Conservation (phyloP, 306 rosid species). For the Casuarina glauca region DNA sequence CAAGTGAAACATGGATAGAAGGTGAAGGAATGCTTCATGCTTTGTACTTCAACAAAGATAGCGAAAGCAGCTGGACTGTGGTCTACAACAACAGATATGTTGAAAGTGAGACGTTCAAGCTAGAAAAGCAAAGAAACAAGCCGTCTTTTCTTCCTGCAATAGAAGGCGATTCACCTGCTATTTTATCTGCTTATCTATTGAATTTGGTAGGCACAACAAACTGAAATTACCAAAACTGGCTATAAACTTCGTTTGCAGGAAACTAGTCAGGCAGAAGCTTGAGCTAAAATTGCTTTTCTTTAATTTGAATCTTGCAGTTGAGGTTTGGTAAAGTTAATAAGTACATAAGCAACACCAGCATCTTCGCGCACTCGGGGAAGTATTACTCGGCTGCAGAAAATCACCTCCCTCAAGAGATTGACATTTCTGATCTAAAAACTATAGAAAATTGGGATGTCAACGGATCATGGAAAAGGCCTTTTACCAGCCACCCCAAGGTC, state of each 20-base stretch:
- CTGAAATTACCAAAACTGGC: too few species aligned
- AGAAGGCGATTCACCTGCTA: constrained; percentile 47
- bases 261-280: too few species aligned
- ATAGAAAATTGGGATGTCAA: constrained; percentile 54
- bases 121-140: constrained; percentile 47
- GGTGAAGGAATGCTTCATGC: constrained; percentile 81
- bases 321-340: constrained; percentile 67
- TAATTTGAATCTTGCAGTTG: constrained; percentile 31
- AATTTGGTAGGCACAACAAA: constrained; percentile 30
- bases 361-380: constrained; percentile 68
- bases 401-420: constrained; percentile 66
- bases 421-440: constrained; percentile 47
- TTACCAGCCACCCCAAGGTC: constrained; percentile 73
- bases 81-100: constrained; percentile 53
- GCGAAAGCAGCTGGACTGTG: constrained; percentile 27
- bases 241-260: too few species aligned
- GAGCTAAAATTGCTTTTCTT: too few species aligned
- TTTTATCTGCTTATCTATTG: constrained; percentile 47
- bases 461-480: constrained; percentile 65
- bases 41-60: constrained; percentile 40
- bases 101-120: constrained; percentile 42
- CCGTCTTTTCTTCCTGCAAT: constrained; percentile 56
- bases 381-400: constrained; percentile 60
- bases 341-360: constrained; percentile 62
- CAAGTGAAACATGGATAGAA: constrained; percentile 60